These are phyloP conservation scores for Camellia japonica DNA, from an alignment of 148 eudicot species.

Conservation along the genomic window DNA sequence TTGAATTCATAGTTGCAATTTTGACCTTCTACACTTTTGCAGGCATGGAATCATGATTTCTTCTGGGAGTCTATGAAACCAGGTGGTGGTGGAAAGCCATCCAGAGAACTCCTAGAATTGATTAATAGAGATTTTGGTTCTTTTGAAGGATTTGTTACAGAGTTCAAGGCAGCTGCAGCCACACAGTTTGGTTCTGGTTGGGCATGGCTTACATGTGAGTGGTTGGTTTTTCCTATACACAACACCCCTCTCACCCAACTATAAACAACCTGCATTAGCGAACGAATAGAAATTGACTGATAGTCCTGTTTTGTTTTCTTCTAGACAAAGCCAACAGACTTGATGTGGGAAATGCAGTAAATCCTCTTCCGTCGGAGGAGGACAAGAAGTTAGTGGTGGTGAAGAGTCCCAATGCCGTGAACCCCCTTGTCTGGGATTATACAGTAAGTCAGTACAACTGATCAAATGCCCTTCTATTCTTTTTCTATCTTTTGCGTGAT, in stretches of 20 bases:
- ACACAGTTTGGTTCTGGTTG: conserved; percentile 99
- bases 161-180: conserved; percentile 82
- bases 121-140: conserved; percentile 93
- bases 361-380: conserved; percentile 76
- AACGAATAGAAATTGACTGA: background rate
- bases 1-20: background rate
- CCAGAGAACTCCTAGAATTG: conserved; percentile 69
- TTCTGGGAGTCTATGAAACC: conserved; percentile 98
- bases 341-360: conserved; percentile 66
- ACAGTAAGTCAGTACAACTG: conserved; percentile 47
- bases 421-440: conserved; percentile 89
- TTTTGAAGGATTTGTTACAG: conserved; percentile 62
- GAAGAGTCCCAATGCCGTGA: conserved; percentile 92
- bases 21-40: background rate
- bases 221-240: background rate
- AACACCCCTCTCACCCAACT: background rate
- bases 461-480: background rate
- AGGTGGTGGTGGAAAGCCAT: conserved; percentile 90
- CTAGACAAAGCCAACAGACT: conserved; percentile 73
- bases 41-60: conserved; percentile 94
- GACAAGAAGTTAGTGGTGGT: conserved; percentile 89
- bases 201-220: conserved; percentile 98
- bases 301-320: conserved; percentile 2
- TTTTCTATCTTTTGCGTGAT: background rate
- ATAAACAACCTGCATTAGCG: background rate